These are phyloP conservation scores for Tricholoma hemisulphureum DNA, from an alignment of 768 basidiomycete species.

Conservation along the genomic window DNA sequence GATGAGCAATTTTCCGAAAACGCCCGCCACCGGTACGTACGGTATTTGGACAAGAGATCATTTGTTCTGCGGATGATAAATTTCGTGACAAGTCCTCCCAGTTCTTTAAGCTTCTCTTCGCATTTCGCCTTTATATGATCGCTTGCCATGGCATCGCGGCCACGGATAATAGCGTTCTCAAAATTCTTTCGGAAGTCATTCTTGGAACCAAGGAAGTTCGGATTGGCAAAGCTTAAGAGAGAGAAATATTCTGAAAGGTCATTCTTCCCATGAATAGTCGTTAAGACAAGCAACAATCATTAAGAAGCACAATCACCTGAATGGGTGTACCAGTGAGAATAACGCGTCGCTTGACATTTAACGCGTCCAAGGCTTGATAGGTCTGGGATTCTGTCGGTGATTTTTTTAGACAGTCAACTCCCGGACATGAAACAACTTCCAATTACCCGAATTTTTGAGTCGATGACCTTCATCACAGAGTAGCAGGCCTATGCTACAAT, in stretches of 20 bases:
- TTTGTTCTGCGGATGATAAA: conserved; percentile 96
- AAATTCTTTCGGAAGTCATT: conserved; percentile 95
- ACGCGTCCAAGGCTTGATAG: conserved; percentile 75
- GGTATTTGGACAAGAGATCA: conserved; percentile 90
- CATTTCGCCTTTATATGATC: conserved; percentile 74
- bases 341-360: conserved; percentile 87
- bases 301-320: conserved; percentile 49
- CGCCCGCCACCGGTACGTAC: conserved; percentile 45
- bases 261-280: conserved; percentile 51
- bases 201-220: conserved; percentile 83
- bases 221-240: conserved; percentile 89
- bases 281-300: background rate
- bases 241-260: conserved; percentile 95
- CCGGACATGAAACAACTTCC: background rate
- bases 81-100: conserved; percentile 82
- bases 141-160: conserved; percentile 84
- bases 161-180: conserved; percentile 86
- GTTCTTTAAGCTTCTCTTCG: conserved; percentile 89
- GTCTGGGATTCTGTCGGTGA: conserved; percentile 70
- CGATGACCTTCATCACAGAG: conserved; percentile 97
- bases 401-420: background rate
- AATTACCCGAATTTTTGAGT: conserved; percentile 86
- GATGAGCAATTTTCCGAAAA: conserved; percentile 8
- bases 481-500: conserved; percentile 84
- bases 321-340: conserved; percentile 95